Percentiles rank a stretch among this genome's conserved stretches.
Conservation (phyloP, 2,329 filamentous ascomycete genomes). For the Aspergillus sp. region DNA sequence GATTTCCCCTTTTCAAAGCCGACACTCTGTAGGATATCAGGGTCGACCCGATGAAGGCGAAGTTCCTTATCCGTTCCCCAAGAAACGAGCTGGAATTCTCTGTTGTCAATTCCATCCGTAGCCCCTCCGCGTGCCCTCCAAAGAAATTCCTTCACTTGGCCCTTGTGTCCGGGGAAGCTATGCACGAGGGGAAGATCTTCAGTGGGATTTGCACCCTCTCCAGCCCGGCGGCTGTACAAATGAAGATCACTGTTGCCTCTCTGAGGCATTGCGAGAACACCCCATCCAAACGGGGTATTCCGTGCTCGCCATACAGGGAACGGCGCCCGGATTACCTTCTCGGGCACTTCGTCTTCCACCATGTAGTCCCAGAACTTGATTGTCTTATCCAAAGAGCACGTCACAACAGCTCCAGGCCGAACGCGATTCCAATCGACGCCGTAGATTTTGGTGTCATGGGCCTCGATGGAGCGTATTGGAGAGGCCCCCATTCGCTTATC, state of each 20-base stretch:
- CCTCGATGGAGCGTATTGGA: slow-evolving; percentile 79
- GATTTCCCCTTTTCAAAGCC: slow-evolving; percentile 69
- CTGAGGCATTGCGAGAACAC: slow-evolving; percentile 87
- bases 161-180: slow-evolving; percentile 54
- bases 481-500: slow-evolving; percentile 76
- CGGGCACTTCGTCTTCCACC: slow-evolving; percentile 60
- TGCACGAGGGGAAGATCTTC: slow-evolving; percentile 45
- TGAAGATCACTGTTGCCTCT: slow-evolving; percentile 81
- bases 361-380: slow-evolving; percentile 92
- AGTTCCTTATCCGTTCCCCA: slow-evolving; percentile 88
- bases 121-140: slow-evolving; percentile 76
- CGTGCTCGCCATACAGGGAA: slow-evolving; percentile 90
- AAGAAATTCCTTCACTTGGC: slow-evolving; percentile 82
- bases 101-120: slow-evolving; percentile 69
- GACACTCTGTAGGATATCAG: slow-evolving; percentile 63
- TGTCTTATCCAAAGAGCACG: slow-evolving; percentile 85
- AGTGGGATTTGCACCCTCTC: slow-evolving; percentile 35
- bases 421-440: slow-evolving; percentile 92
- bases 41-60: slow-evolving; percentile 70
- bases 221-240: slow-evolving; percentile 67
- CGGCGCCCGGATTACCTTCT: slow-evolving; percentile 74
- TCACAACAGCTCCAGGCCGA: slow-evolving; percentile 68
- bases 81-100: slow-evolving; percentile 89
- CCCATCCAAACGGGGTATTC: slow-evolving; percentile 85
- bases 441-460: slow-evolving; percentile 91